phyloP scores from a whole-genome alignment of 768 basidiomycete species.

The Asterophora lycoperdoides region DNA sequence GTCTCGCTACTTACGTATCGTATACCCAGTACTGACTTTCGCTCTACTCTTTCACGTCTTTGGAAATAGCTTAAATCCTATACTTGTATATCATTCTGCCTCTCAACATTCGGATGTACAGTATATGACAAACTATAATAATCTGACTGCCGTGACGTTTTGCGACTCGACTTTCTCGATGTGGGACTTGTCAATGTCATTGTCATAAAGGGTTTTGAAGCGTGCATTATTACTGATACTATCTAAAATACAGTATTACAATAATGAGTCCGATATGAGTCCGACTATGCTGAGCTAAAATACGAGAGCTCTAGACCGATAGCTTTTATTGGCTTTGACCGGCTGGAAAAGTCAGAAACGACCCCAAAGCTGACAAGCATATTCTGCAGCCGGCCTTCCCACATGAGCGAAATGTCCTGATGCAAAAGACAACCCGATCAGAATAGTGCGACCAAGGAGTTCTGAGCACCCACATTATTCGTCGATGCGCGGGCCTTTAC shows the following conservation, averaged over 20 bases:
- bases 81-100: slow-evolving; percentile 9
- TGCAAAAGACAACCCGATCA: not conserved
- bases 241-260: not conserved
- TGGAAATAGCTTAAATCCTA: slow-evolving; percentile 3
- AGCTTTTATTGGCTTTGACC: slow-evolving; percentile 82
- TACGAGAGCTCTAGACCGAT: slow-evolving; percentile 93
- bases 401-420: slow-evolving; percentile 85
- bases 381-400: slow-evolving; percentile 90
- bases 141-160: not conserved
- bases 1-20: not conserved
- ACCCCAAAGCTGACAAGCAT: slow-evolving; percentile 88
- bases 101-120: slow-evolving; percentile 17
- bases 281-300: slow-evolving; percentile 57
- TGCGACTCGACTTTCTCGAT: not conserved
- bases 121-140: slow-evolving; percentile 5
- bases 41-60: not conserved
- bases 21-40: not conserved
- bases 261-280: slow-evolving; percentile 2
- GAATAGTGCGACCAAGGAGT: not conserved
- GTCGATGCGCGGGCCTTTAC: slow-evolving; percentile 89
- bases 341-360: slow-evolving; percentile 82
- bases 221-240: not conserved
- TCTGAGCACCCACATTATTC: slow-evolving; percentile 59
- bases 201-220: too few species aligned
- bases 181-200: too few species aligned